These are phyloP conservation scores for Perkinsus olseni DNA, from an alignment of 169 alveolate species.

Conservation along the genomic window DNA sequence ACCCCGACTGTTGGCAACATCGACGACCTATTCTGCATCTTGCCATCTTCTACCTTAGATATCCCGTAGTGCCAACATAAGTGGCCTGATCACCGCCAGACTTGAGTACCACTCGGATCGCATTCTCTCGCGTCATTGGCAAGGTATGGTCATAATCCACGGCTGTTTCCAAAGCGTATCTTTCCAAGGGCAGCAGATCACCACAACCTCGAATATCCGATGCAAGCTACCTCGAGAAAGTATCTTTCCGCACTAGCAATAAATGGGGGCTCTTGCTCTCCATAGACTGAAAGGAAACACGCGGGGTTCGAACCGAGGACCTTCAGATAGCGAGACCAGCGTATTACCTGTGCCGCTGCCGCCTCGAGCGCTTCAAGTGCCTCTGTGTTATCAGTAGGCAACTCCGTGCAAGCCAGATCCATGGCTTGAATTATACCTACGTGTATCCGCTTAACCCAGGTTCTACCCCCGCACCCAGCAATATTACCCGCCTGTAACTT, in stretches of 20 bases:
- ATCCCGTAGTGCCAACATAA: neutral
- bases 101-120: slow-evolving; percentile 28
- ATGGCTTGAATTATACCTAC: slow-evolving; percentile 33
- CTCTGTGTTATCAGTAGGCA: slow-evolving; percentile 50
- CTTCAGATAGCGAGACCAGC: neutral
- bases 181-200: neutral
- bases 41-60: neutral
- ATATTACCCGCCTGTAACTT: neutral
- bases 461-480: neutral
- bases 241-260: neutral
- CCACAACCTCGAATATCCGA: neutral
- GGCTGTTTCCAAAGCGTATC: neutral
- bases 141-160: neutral
- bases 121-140: slow-evolving; percentile 45
- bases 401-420: slow-evolving; percentile 46
- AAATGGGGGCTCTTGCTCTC: neutral
- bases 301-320: neutral
- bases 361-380: slow-evolving; percentile 43
- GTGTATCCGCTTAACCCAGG: neutral
- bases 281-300: neutral
- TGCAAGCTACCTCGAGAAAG: neutral
- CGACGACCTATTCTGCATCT: neutral
- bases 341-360: neutral
- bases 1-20: neutral
- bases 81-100: neutral